phyloP scores from a whole-genome alignment of 1,139 yeast genomes.

The Lizanozyma gosingica region DNA sequence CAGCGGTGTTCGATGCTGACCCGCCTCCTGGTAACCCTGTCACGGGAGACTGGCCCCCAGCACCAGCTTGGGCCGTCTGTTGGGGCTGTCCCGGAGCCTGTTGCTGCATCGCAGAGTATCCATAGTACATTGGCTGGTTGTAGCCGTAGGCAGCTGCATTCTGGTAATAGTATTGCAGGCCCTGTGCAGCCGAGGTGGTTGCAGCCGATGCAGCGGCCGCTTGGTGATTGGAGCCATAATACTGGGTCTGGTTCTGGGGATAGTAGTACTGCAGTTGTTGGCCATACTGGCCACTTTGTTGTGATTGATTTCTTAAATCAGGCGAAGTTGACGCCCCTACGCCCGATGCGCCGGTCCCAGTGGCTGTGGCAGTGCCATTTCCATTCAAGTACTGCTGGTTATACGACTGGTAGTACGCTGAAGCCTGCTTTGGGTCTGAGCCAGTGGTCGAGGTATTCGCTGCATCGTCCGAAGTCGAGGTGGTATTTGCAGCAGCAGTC shows the following conservation, averaged over 20 bases:
- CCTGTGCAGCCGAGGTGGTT: not conserved
- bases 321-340: not conserved
- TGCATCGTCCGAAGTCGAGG: not conserved
- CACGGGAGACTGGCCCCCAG: not conserved
- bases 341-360: not conserved
- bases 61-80: not conserved
- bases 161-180: not conserved
- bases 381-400: not conserved
- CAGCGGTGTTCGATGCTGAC: not conserved
- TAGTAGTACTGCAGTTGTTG: not conserved
- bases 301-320: not conserved
- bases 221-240: not conserved
- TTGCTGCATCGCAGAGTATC: not conserved
- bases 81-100: not conserved
- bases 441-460: not conserved
- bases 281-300: not conserved
- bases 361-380: not conserved
- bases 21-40: not conserved
- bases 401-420: not conserved
- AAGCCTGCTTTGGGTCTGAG: not conserved
- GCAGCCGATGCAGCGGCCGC: not conserved
- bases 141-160: not conserved
- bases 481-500: slow-evolving; percentile 3
- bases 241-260: not conserved
- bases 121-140: not conserved